Conservation (phyloP, 2,329 filamentous ascomycete species). For the Pseudogymnoascus sp. region DNA sequence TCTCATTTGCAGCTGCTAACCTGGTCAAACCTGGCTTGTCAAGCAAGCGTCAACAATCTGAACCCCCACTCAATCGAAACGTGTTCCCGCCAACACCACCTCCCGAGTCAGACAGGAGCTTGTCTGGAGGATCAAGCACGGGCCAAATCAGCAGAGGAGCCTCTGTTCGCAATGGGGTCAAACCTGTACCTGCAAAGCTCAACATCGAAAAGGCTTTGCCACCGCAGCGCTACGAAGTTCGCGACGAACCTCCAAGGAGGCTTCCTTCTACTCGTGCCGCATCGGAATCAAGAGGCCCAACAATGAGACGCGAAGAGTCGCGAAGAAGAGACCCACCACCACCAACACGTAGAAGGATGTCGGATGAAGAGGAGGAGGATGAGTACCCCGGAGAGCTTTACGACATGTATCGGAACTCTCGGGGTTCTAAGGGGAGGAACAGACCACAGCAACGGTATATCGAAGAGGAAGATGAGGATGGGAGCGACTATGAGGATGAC, state of each 20-base stretch:
- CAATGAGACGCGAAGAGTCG: conserved; percentile 22
- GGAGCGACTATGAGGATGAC: conserved; percentile 61
- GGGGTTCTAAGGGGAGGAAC: conserved; percentile 31
- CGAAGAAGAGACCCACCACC: conserved; percentile 22
- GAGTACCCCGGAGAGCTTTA: conserved; percentile 52
- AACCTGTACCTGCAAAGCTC: conserved; percentile 52
- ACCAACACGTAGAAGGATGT: conserved; percentile 20
- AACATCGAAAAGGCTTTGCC: conserved; percentile 50
- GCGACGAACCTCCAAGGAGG: conserved; percentile 24
- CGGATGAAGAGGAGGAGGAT: conserved; percentile 41
- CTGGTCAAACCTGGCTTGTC: conserved; percentile 79
- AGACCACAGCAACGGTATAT: conserved; percentile 54
- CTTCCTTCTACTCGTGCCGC: conserved; percentile 40
- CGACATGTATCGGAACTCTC: conserved; percentile 53
- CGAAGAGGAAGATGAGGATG: conserved; percentile 71
- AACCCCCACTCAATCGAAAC: conserved; percentile 68
- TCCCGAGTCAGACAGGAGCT: conserved; percentile 69
- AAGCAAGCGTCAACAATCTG: conserved; percentile 76
- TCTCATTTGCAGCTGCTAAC: conserved; percentile 88
- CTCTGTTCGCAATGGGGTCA: conserved; percentile 54
- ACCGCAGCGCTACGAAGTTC: conserved; percentile 32
- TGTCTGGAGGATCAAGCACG: conserved; percentile 13
- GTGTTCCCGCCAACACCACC: conserved; percentile 98
- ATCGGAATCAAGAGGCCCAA: conserved; percentile 41
- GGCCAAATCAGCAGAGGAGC: conserved; percentile 42